Percentiles rank a stretch among this genome's conserved stretches.
These are phyloP conservation scores for Pestalotiopsis sp. DNA, from an alignment of 2,329 filamentous ascomycete genomes.

Conservation along the genomic window DNA sequence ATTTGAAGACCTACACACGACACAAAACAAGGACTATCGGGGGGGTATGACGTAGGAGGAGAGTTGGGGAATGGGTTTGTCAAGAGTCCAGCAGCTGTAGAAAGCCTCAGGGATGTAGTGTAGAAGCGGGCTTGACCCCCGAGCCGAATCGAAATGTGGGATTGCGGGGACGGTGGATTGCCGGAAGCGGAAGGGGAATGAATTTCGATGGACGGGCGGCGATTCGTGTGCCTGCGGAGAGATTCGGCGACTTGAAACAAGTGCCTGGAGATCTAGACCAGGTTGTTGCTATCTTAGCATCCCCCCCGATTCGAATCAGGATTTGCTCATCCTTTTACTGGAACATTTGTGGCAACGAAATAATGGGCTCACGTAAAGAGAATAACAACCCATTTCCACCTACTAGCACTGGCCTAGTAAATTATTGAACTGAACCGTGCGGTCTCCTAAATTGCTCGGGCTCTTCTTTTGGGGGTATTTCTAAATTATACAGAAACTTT, in stretches of 20 bases:
- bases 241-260: background rate
- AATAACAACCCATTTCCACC: too few species aligned
- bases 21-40: background rate
- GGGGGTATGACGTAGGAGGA: background rate
- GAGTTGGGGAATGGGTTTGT: background rate
- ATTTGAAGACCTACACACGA: background rate
- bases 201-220: background rate
- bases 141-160: background rate
- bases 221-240: background rate
- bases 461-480: background rate
- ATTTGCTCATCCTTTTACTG: too few species aligned
- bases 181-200: slow-evolving; percentile 6
- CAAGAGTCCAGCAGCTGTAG: background rate
- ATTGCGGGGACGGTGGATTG: slow-evolving; percentile 10
- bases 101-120: background rate
- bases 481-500: background rate
- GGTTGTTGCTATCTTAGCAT: too few species aligned
- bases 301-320: too few species aligned
- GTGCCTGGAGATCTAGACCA: background rate
- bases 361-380: too few species aligned
- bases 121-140: background rate
- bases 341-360: too few species aligned
- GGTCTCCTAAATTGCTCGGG: background rate
- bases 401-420: too few species aligned
- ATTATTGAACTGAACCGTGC: background rate